Evolutionary conservation across 805 yeast species (phyloP), one percentile per base, ranked within the genome.

Genomic region (Wickerhamomyces canadensis): DNA sequence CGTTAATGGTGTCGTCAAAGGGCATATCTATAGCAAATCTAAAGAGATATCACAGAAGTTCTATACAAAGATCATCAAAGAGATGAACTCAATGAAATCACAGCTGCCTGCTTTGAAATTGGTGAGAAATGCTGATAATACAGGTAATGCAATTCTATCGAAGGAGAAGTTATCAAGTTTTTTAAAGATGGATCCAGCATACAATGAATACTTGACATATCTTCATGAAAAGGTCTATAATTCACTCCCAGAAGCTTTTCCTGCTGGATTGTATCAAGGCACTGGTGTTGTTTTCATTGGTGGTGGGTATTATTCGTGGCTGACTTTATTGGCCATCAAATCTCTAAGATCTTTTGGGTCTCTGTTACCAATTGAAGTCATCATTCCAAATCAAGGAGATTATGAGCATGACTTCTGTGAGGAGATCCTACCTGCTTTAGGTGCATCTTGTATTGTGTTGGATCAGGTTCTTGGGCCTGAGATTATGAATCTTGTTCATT

Each of bases 321-420:
- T 76, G 31, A 68, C 80, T 0, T 49, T 77, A 27, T 55, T 76
- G 11, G 66, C 72, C 2, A 67, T 73, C 40, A 69, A 66, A 36
- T 59, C 72, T 14, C 54, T 77, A 37, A 54, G 84, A 41, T 64
- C 70, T 1, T 52, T 67, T n/a, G 81, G 81, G 0, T 61, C 42
- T 64, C 69, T 47, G 58, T 67, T 34, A 67, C 93, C 94, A 0
- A 76, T 84, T 16, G 94, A 84, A 62, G 77, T 84, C 18, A 69
- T 82, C 39, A 70, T 84, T 43, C 87, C 88, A 4, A 67, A 73
- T 30, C 56, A 65, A 17, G 72, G 70, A 16, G 93, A 84, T 53
- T 84, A 78, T 52, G 93, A 84, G 56, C 61, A 73, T 28, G 80
- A 78, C 40, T 61, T 77, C 27, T 83, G 91, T 59, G 77, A 71